Base-by-base conservation (phyloP, 345 rosid species). In the Eucalyptus pauciflora region DNA sequence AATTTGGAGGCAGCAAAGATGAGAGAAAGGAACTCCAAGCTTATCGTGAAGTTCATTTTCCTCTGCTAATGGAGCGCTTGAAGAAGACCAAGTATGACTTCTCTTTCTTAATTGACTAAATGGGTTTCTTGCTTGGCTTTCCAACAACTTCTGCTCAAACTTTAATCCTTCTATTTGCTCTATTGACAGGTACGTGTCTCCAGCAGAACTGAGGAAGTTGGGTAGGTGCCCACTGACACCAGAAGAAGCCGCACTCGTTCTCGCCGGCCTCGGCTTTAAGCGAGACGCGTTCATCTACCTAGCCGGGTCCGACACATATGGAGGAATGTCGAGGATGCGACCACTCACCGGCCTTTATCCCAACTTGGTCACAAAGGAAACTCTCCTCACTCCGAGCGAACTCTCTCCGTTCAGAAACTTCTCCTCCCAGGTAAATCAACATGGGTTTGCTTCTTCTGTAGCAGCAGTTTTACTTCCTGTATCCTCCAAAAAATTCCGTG, bases 181-280 rank as follows among this genome's bases (percentile, higher is more conserved):
- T 52, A 46, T 17, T n/a, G 87, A 85, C 91, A 95, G 99, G 91
- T 91, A 92, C 17, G 88, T 95, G 48, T 93, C 95, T 91, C 88
- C 96, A 24, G 88, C 87, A 86, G 95, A 95, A 91, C 76, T 96
- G 92, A 95, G 99, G 90, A 95, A 91, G 92, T 89, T 90, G 5
- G 99, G 99, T 10, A 97, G 94, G 91, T 97, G 99, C 88, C 99
- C 98, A n/a, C 88, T 96, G 90, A 97, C 99, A 88, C 99, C 99
- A 25, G 99, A 97, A 92, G 99, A 97, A 92, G 99, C 97, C 45
- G 95, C 97, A 48, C 92, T 96, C 5, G 95, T 97, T 90, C 99
- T 96, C 88, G 94, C 95, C n/a, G 97, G 95, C 46, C 96, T 97
- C 86, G 98, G 98, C 56, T 94, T 95, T 88, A 94, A 92, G 71